Base-by-base conservation (phyloP, 305 asterid genomes). In the Vinca major region DNA sequence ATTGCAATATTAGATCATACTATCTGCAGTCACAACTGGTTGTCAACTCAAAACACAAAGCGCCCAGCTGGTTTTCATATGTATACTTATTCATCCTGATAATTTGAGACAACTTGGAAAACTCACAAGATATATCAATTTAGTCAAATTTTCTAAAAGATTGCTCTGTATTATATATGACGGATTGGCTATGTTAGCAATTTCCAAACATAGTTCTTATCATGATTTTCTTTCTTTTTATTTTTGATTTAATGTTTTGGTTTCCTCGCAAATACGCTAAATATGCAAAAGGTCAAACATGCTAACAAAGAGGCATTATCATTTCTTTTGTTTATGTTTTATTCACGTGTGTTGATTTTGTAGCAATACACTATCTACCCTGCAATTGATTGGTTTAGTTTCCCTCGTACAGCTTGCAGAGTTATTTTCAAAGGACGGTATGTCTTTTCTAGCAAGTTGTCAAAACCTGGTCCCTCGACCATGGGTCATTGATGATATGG, bases 401-500 rank as follows among this genome's bases (percentile, higher is more conserved):
- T 71, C 13, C 39, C 49, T 77, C 74, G 74, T 82, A 81, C 83
- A 91, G 96, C 92, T 92, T 67, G 97, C 97, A 56, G 98, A 92
- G 82, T 73, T 92, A 72, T 92, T 92, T 72, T 87, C 98, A 47
- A 88, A 86, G 75, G 95, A 92, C 82, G 98, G 97, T 44, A 88
- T 92, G 87, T 88, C 96, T 67, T 92, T 89, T 71, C 88, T 84
- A 75, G 93, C 98, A 78, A 92, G 96, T 79, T 86, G 90, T 85
- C 96, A 89, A 80, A 92, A 85, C 78, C 86, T 92, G 73, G 83
- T 92, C 66, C 86, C 98, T 58, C 93, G 95, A 71, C 98, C 96
- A 37, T 91, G 98, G 98, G 95, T 91, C 47, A 84, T 90, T 74
- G 98, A 92, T 84, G 97, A 92, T 79, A 55, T 90, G 83, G 95